Percentiles rank a stretch among this genome's conserved stretches.
These are phyloP conservation scores for Aureobasidium mangrovei DNA, from an alignment of 2,329 filamentous ascomycete species.

Conservation along the genomic window DNA sequence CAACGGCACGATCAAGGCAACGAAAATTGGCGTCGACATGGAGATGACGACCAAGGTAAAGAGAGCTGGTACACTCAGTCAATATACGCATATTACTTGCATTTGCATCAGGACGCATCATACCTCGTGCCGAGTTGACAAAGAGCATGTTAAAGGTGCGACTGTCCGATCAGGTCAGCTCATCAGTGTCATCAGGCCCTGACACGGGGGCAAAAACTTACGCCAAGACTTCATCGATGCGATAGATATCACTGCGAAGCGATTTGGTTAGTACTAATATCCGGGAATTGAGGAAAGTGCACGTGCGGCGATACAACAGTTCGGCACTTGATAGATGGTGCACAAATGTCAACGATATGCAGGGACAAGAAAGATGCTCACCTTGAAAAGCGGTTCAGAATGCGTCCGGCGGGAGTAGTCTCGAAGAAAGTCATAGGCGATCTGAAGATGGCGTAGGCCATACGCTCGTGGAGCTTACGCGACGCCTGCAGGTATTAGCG, in stretches of 20 bases:
- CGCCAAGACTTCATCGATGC: constrained; percentile 85
- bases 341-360: not conserved
- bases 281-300: constrained; percentile 4
- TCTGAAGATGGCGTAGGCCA: constrained; percentile 95
- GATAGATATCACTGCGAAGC: constrained; percentile 59
- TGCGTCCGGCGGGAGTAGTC: constrained; percentile 90
- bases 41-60: constrained; percentile 88
- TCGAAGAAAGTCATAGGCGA: constrained; percentile 99
- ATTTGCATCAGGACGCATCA: constrained; percentile 18
- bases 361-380: constrained; percentile 32
- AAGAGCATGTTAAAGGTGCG: constrained; percentile 92
- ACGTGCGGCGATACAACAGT: not conserved
- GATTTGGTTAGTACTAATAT: constrained; percentile 7
- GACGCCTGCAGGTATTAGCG: constrained; percentile 55
- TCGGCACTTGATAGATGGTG: not conserved
- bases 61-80: constrained; percentile 32
- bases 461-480: constrained; percentile 89
- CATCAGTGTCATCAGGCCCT: constrained; percentile 1
- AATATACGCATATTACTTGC: constrained; percentile 10
- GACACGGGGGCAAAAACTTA: constrained; percentile 29
- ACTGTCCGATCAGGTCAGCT: constrained; percentile 28
- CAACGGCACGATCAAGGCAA: constrained; percentile 72
- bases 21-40: constrained; percentile 68
- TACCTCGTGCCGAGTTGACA: constrained; percentile 41
- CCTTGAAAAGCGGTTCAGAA: constrained; percentile 93